Percentiles rank a stretch among this genome's conserved stretches.
phyloP scores from a whole-genome alignment of 2,329 filamentous ascomycete species.

The Chaetomiaceae sp. region DNA sequence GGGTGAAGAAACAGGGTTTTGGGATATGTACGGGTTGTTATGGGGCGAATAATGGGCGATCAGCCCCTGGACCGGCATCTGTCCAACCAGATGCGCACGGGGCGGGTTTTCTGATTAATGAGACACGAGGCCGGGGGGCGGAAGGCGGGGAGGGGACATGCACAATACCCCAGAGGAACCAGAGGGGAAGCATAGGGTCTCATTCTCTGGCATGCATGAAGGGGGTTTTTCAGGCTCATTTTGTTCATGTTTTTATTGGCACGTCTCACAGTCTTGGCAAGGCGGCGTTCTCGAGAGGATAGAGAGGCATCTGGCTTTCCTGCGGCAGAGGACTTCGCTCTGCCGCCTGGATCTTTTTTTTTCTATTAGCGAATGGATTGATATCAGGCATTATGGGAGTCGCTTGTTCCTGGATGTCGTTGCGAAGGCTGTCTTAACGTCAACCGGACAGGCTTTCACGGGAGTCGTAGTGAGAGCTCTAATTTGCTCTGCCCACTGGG shows the following conservation, averaged over 20 bases:
- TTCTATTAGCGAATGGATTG: slow-evolving; percentile 16
- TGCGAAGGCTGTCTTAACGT: too few species aligned
- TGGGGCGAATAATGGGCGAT: neutral
- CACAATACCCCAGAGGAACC: slow-evolving; percentile 16
- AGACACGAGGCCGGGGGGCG: slow-evolving; percentile 7
- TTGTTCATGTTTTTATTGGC: slow-evolving; percentile 13
- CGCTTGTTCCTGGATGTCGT: neutral
- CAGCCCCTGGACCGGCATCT: neutral
- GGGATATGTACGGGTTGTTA: neutral
- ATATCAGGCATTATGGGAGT: slow-evolving; percentile 11
- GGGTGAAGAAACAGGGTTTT: neutral
- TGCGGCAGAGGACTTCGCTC: slow-evolving; percentile 8
- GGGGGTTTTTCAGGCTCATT: slow-evolving; percentile 12
- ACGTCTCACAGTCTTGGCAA: slow-evolving; percentile 15
- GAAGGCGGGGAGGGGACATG: slow-evolving; percentile 2
- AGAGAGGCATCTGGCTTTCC: slow-evolving; percentile 23
- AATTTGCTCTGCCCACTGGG: too few species aligned
- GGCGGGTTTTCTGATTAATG: slow-evolving; percentile 8
- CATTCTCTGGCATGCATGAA: slow-evolving; percentile 20
- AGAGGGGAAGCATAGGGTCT: slow-evolving; percentile 12
- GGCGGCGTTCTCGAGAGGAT: slow-evolving; percentile 26
- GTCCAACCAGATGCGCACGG: neutral
- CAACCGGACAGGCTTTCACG: too few species aligned
- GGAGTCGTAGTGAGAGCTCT: too few species aligned
- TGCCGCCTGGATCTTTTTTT: slow-evolving; percentile 11